A percentile compares a stretch with the other conserved stretches of the same genome.
Evolutionary conservation across 345 rosid genomes (phyloP).

Genomic region (Rhizophora mangle): DNA sequence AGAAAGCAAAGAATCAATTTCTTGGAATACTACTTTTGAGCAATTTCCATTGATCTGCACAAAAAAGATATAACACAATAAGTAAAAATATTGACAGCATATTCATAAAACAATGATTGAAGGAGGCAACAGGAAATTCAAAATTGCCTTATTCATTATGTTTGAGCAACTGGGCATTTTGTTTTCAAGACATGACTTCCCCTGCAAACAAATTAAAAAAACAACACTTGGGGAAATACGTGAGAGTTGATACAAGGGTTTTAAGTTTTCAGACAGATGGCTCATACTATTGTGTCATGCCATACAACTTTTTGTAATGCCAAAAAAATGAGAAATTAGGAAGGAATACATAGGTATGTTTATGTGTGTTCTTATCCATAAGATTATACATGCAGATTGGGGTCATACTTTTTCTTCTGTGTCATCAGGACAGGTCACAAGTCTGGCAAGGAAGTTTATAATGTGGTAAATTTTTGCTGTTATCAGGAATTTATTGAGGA

Average conservation of each 20-base stretch:
- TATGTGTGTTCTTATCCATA: neutral
- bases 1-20: conserved; percentile 55
- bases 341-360: neutral
- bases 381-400: neutral
- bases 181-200: conserved; percentile 64
- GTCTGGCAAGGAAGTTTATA: conserved; percentile 63
- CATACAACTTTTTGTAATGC: neutral
- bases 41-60: conserved; percentile 76
- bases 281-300: too few species aligned
- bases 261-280: neutral
- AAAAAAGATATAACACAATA: conserved; percentile 10
- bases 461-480: conserved; percentile 77
- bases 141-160: conserved; percentile 55
- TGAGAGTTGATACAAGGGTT: neutral
- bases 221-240: neutral
- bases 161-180: conserved; percentile 64
- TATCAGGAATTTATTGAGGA: conserved; percentile 84
- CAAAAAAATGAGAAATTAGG: neutral
- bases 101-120: neutral
- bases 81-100: conserved; percentile 1
- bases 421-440: conserved; percentile 77
- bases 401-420: conserved; percentile 65
- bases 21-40: conserved; percentile 52
- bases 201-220: conserved; percentile 35
- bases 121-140: neutral